phyloP scores from a whole-genome alignment of 140 eudicot genomes.

The Erigeron philadelphicus region DNA sequence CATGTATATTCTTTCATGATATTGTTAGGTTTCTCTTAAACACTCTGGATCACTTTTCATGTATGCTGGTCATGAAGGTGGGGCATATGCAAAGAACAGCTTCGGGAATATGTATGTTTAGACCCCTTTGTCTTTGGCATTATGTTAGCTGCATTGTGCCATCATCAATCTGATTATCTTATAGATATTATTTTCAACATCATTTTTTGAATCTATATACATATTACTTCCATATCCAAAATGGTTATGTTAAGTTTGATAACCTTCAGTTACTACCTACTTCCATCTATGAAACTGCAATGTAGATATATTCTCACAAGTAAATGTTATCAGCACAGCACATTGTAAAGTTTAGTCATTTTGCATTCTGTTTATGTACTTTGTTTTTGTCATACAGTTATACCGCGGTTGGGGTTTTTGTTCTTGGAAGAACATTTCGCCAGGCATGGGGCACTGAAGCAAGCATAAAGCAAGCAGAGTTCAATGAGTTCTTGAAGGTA shows the following conservation, averaged over 20 bases:
- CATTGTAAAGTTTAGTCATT: constrained; percentile 4
- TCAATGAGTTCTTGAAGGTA: constrained; percentile 86
- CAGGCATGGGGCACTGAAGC: constrained; percentile 87
- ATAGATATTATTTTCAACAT: background rate
- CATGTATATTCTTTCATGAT: constrained; percentile 10
- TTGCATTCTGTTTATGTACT: constrained; percentile 4
- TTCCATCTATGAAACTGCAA: background rate
- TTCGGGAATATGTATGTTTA: constrained; percentile 77
- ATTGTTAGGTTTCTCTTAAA: constrained; percentile 80
- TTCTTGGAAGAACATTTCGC: constrained; percentile 77
- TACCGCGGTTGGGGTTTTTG: constrained; percentile 95
- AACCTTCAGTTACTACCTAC: background rate
- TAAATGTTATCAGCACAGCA: background rate
- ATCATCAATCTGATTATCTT: background rate
- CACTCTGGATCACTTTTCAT: constrained; percentile 98
- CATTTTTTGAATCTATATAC: background rate
- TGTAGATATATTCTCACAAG: background rate
- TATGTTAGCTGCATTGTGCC: background rate
- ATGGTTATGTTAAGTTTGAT: background rate
- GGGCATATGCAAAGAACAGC: constrained; percentile 98
- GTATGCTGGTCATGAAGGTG: constrained; percentile 99
- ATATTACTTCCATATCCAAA: background rate
- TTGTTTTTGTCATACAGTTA: constrained; percentile 46
- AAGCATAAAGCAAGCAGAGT: constrained; percentile 77
- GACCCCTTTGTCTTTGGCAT: constrained; percentile 17